A percentile compares a stretch with the other conserved stretches of the same genome.
Evolutionary conservation across 106 monocot genomes (phyloP).

Genomic region (Dendrobium officinale): DNA sequence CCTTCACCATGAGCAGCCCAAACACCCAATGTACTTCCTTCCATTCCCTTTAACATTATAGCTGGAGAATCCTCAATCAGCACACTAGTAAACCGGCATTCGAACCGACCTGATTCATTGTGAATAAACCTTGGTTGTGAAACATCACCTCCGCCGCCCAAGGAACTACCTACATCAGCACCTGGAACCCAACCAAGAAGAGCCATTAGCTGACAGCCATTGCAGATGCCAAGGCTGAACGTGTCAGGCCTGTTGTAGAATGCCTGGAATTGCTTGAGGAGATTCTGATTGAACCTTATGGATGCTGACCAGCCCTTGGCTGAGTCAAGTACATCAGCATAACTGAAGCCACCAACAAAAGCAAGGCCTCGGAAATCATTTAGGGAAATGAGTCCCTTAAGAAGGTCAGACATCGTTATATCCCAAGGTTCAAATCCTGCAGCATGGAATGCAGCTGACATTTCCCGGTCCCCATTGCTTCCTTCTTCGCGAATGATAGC

Average conservation of each 20-base stretch:
- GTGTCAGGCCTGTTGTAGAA: slow-evolving; percentile 77
- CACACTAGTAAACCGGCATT: slow-evolving; percentile 81
- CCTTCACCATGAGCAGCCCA: slow-evolving; percentile 97
- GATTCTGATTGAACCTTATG: slow-evolving; percentile 70
- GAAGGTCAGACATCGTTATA: slow-evolving; percentile 82
- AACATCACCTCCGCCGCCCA: slow-evolving; percentile 35
- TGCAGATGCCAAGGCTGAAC: slow-evolving; percentile 93
- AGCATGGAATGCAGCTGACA: slow-evolving; percentile 84
- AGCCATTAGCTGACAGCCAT: slow-evolving; percentile 98
- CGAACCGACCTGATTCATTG: slow-evolving; percentile 90
- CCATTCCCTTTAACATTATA: slow-evolving; percentile 90
- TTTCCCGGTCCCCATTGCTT: slow-evolving; percentile 95
- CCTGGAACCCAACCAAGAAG: slow-evolving; percentile 94
- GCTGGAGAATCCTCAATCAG: slow-evolving; percentile 65
- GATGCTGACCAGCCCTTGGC: slow-evolving; percentile 96
- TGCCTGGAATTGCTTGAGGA: slow-evolving; percentile 55
- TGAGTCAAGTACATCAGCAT: slow-evolving; percentile 89
- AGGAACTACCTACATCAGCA: slow-evolving; percentile 25
- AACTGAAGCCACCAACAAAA: slow-evolving; percentile 98
- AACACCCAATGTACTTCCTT: slow-evolving; percentile 82
- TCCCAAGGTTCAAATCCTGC: slow-evolving; percentile 98
- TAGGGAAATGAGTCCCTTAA: slow-evolving; percentile 42
- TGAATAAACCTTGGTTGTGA: slow-evolving; percentile 90
- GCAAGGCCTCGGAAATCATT: slow-evolving; percentile 69
- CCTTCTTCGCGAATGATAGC: slow-evolving; percentile 96